These are phyloP conservation scores for Colletotrichum shisoi DNA, from an alignment of 2,329 filamentous ascomycete genomes.

Conservation along the genomic window DNA sequence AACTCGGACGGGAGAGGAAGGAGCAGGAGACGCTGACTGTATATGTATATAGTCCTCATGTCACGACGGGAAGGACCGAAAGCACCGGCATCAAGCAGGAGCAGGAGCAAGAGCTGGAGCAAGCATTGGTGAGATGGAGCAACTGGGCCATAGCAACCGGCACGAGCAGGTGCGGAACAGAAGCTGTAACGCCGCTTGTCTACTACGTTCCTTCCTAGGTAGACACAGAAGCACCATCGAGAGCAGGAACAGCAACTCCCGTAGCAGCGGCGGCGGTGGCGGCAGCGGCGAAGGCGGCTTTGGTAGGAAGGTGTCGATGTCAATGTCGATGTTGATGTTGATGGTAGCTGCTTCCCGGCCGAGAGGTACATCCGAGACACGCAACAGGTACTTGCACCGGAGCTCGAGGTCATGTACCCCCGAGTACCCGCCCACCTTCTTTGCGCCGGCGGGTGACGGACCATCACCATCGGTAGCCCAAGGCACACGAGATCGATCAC, in stretches of 20 bases:
- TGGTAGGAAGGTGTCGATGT: constrained; percentile 6
- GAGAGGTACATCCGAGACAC: constrained; percentile 21
- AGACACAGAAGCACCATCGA: background rate
- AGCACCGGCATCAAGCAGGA: background rate
- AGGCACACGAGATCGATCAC: constrained; percentile 1
- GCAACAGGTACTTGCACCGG: constrained; percentile 23
- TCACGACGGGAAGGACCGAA: constrained; percentile 12
- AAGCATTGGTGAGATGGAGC: background rate
- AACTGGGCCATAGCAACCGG: background rate
- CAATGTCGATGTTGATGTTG: background rate
- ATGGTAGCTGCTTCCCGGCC: constrained; percentile 5
- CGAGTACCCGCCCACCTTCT: constrained; percentile 1
- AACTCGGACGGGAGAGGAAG: constrained; percentile 6
- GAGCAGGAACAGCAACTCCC: background rate
- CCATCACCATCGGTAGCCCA: background rate
- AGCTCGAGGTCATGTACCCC: constrained; percentile 18
- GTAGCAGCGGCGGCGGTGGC: background rate
- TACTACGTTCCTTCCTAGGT: too few species aligned
- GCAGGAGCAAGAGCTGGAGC: background rate
- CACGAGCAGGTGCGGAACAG: background rate
- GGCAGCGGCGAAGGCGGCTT: background rate
- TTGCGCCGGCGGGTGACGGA: constrained; percentile 21
- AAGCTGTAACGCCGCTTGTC: background rate
- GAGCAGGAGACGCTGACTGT: constrained; percentile 17
- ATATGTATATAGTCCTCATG: constrained; percentile 14